Base-by-base conservation (phyloP, 305 asterid species). In the Fraxinus sp. region DNA sequence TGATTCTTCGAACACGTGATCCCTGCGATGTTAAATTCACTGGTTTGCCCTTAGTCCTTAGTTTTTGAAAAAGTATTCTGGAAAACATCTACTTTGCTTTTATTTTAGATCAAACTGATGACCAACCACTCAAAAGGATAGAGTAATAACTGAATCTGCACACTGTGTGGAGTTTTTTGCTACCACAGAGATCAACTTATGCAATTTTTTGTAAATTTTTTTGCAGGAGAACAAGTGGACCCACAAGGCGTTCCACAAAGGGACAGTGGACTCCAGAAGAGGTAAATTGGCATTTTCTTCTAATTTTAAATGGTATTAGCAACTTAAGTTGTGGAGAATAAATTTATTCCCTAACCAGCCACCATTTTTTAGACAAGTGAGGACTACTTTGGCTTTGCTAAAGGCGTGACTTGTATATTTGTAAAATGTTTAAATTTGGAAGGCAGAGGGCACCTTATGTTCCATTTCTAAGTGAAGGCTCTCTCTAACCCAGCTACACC, bases 231-330 rank as follows among this genome's bases (percentile, higher is more conserved):
- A 94, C 97, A 16, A 93, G 92, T 76, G 99, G 99, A 41, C 99
- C 99, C 7, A 93, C 98, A 73, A 88, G 99, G 83, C 97, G 99
- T 84, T 97, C 99, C 80, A 94, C 99, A 78, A 97, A 95, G 93
- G 99, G 99, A 20, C 98, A 97, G 81, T 97, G 99, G 99, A 92
- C 98, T 28, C 86, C 92, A 6, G 98, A 95, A 89, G 98, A 97
- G 98, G 99, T 95, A 84, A 83, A 74, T 76, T 57, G 66, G 57
- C 82, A 76, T 76, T 83, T 75, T 75, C 37, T 78, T 76, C n/a
- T 20, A 26, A 70, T 74, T 81, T 52, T 77, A 74, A 35, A 77
- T 32, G 1, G 2, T 30, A 70, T 52, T 16, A 59, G 77, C 62
- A 77, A 24, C 55, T 44, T 33, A 22, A 66, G 55, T 79, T 80